Base-by-base conservation (phyloP, 2,329 filamentous ascomycete genomes). In the Aspergillus neotritici region DNA sequence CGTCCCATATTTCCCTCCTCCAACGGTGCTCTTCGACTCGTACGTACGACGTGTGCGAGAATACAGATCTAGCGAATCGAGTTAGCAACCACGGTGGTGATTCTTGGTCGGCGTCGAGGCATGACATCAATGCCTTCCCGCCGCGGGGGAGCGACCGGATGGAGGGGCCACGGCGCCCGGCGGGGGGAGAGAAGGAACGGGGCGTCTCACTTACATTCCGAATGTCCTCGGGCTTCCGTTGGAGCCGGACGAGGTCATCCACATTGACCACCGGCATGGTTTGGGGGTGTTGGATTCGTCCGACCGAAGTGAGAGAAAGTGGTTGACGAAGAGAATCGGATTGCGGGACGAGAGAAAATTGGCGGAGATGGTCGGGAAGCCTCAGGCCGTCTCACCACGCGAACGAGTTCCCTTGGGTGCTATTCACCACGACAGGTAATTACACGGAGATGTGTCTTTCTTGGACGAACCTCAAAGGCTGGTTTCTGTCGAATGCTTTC, bases 201-300 rank as follows among this genome's bases (percentile, higher is more conserved):
- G 60, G 58, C 52, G 51, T 56, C 53, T 60, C 57, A 66, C 80
- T 66, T 75, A 94, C 89, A 78, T 98, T 98, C 74, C 93, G 81
- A 64, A 98, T 85, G 68, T 90, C 86, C 53, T 90, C 82, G 56
- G 89, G 81, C 64, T 90, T 85, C 65, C 82, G 81, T 75, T 98
- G 93, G 56, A 98, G 82, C 68, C 83, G 80, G 56, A 93, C 86
- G 62, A 98, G 80, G 75, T 94, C 90, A 56, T 96, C 87, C 51
- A 90, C 82, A 52, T 81, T 85, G 55, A 98, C 88, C 54, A 96
- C 83, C 53, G 93, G 91, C 93, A 98, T 98, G 21, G 21, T 25
- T 25, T 6, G 7, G 21, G 21, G 21, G 21, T 8, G 21, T 50
- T 16, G 43, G n/a, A 41, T 38, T 46, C 17, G 30, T 40, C 39